Base-by-base conservation (phyloP, 345 rosid genomes). In the Ceriops zippeliana region DNA sequence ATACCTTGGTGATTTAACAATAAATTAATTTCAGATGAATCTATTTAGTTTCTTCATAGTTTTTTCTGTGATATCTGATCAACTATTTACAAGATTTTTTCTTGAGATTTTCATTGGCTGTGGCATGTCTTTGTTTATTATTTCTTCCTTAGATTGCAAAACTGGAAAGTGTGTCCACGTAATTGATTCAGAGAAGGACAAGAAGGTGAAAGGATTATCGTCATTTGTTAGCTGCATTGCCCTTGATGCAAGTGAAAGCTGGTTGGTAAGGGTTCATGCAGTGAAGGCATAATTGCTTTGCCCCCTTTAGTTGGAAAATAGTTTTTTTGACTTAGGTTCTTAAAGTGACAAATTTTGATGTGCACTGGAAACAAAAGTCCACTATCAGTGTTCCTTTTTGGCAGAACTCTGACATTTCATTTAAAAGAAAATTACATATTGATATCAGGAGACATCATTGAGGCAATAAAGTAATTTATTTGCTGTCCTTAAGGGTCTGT, bases 171-270 rank as follows among this genome's bases (percentile, higher is more conserved):
- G 99, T 79, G 61, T 85, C 52, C 80, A 65, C 79, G 84, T 87
- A 60, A 79, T 91, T 77, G 83, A 82, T 76, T 83, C 89, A 1
- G 77, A 63, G 76, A 87, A 82, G 63, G 86, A 75, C 56, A 80
- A 70, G 62, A 79, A 77, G 79, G 59, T 63, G 54, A 85, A 82
- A 71, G 84, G 76, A 60, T 70, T 76, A 66, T 66, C 69, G 38
- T 73, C 84, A 11, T 82, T 77, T 66, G 77, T 91, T 68, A 83
- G 96, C 69, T 87, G 93, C 76, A 67, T 95, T 84, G 89, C 96
- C 59, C 93, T 95, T 61, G 99, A 95, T 80, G 88, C 78, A 82
- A 95, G 96, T 80, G 98, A 95, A 76, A 90, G 91, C 85, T 95
- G 99, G 99, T 74, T 95, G 99, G 99, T 95, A 87, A 85, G 97